phyloP scores from a whole-genome alignment of 1,139 yeast genomes.

The Nakaseomyces uthaithaninus region DNA sequence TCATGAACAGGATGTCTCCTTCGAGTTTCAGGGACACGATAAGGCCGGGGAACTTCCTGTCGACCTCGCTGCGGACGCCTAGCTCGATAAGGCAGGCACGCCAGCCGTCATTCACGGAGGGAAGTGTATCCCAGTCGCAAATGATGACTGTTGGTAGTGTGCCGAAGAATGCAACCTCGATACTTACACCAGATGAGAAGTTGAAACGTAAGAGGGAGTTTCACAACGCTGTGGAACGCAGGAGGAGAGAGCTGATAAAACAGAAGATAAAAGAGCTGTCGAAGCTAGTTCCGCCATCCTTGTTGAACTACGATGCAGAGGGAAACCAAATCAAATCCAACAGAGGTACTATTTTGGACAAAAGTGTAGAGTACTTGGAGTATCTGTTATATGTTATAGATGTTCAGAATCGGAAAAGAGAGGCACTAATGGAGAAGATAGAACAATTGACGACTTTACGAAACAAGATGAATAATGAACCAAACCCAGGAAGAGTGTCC shows the following conservation, averaged over 20 bases:
- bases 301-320: constrained; percentile 45
- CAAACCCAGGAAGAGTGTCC: constrained; percentile 1
- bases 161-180: constrained; percentile 21
- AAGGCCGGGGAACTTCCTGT: constrained; percentile 24
- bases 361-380: constrained; percentile 59
- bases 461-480: constrained; percentile 6
- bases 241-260: constrained; percentile 70
- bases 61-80: constrained; percentile 25
- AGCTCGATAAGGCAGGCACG: constrained; percentile 1
- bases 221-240: constrained; percentile 74
- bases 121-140: constrained; percentile 1
- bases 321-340: constrained; percentile 65
- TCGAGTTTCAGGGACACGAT: constrained; percentile 9
- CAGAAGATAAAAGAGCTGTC: constrained; percentile 70
- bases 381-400: constrained; percentile 43
- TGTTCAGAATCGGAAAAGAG: constrained; percentile 36
- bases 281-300: constrained; percentile 59
- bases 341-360: constrained; percentile 58
- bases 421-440: constrained; percentile 32
- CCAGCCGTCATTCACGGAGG: constrained; percentile 2
- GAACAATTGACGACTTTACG: constrained; percentile 29
- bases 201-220: constrained; percentile 62
- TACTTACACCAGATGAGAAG: constrained; percentile 58
- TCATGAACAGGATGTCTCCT: constrained; percentile 4
- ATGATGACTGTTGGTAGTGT: constrained; percentile 14